phyloP scores from a whole-genome alignment of 2,329 filamentous ascomycete genomes.

The Leptoxyphium fumago region DNA sequence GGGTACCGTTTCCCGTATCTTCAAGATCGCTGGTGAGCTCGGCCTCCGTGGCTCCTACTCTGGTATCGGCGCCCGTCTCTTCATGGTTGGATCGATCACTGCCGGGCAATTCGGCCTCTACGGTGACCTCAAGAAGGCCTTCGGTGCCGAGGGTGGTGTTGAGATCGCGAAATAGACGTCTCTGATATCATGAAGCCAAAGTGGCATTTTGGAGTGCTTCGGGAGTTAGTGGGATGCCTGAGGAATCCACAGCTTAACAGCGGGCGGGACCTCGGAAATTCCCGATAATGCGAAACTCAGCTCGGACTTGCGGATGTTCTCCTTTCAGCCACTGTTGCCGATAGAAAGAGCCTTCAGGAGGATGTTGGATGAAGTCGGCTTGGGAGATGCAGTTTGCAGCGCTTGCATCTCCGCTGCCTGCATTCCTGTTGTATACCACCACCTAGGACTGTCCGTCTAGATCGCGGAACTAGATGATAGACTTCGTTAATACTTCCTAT shows the following conservation, averaged over 20 bases:
- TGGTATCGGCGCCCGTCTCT: conserved; percentile 67
- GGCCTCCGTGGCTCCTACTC: conserved; percentile 59
- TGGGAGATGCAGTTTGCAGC: not conserved
- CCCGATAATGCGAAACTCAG: not conserved
- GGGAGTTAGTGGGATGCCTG: not conserved
- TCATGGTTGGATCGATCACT: conserved; percentile 62
- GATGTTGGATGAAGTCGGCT: not conserved
- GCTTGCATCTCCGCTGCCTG: not conserved
- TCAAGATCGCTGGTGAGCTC: conserved; percentile 82
- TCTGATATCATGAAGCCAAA: not conserved
- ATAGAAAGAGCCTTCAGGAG: not conserved
- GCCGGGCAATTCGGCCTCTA: conserved; percentile 84
- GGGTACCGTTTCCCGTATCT: conserved; percentile 61
- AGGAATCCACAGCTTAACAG: too few species aligned
- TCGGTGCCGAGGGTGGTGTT: conserved; percentile 61
- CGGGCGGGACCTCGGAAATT: too few species aligned
- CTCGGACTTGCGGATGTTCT: not conserved
- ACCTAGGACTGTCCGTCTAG: not conserved
- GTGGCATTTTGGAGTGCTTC: not conserved
- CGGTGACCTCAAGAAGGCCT: conserved; percentile 52
- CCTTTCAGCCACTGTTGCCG: not conserved
- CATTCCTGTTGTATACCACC: not conserved
- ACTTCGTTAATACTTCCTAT: not conserved
- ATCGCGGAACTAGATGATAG: not conserved
- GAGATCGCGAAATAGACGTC: conserved; percentile 38